Conservation (phyloP, 2,329 filamentous ascomycete genomes). For the Aspergillus pseudoglaucus region DNA sequence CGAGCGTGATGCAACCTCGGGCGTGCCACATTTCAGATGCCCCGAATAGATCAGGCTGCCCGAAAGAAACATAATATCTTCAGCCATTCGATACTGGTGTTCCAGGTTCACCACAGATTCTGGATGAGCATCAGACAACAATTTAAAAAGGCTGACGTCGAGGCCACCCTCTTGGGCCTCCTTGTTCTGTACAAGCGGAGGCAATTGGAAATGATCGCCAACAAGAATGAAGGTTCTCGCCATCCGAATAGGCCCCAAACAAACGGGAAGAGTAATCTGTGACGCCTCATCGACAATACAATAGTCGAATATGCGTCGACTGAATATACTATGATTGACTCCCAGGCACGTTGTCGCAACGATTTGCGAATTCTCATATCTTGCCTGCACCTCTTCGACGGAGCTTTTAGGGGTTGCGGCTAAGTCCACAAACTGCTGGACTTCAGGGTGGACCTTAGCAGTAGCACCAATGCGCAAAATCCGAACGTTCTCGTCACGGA, state of each 20-base stretch:
- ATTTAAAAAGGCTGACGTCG: slow-evolving; percentile 88
- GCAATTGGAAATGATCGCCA: slow-evolving; percentile 92
- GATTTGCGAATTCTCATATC: slow-evolving; percentile 79
- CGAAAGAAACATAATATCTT: slow-evolving; percentile 90
- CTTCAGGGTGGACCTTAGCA: slow-evolving; percentile 80
- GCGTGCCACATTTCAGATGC: slow-evolving; percentile 78
- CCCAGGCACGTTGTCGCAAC: slow-evolving; percentile 94
- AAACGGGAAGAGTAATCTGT: slow-evolving; percentile 93
- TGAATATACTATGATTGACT: slow-evolving; percentile 83
- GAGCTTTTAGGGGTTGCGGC: slow-evolving; percentile 66
- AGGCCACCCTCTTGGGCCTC: slow-evolving; percentile 78
- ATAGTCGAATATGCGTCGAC: slow-evolving; percentile 86
- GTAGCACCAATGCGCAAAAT: slow-evolving; percentile 79
- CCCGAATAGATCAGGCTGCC: slow-evolving; percentile 93
- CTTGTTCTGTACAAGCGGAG: slow-evolving; percentile 88
- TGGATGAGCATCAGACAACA: slow-evolving; percentile 83
- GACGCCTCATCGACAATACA: slow-evolving; percentile 98
- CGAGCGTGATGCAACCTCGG: slow-evolving; percentile 62
- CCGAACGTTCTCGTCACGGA: slow-evolving; percentile 68
- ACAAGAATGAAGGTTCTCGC: slow-evolving; percentile 90
- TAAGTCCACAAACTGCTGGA: slow-evolving; percentile 76
- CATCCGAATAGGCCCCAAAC: slow-evolving; percentile 87
- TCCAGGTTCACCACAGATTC: slow-evolving; percentile 83
- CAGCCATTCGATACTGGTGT: slow-evolving; percentile 97
- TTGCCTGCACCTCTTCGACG: slow-evolving; percentile 75